Conservation (phyloP, 129 eudicot species). For the Calendula officinalis region DNA sequence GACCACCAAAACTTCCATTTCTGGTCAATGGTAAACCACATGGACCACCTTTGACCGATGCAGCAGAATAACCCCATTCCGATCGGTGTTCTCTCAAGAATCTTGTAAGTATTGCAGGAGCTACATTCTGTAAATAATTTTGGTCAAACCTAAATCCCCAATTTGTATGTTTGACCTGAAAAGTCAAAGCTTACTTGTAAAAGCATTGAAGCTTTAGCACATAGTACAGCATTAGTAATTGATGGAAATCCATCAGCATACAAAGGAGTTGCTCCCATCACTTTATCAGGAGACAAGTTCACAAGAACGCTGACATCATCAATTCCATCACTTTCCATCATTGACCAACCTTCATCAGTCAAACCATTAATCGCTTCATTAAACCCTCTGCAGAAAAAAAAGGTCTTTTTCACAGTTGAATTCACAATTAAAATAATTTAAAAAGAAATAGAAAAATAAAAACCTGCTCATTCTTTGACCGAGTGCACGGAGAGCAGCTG, state of each 20-base stretch:
- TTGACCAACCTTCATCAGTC: slow-evolving; percentile 88
- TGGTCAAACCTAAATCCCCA: background rate
- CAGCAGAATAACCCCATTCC: slow-evolving; percentile 98
- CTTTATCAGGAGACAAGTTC: slow-evolving; percentile 70
- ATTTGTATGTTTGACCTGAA: slow-evolving; percentile 17
- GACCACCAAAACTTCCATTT: slow-evolving; percentile 76
- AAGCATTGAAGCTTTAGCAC: slow-evolving; percentile 96
- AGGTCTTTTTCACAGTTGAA: background rate
- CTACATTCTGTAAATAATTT: slow-evolving; percentile 61
- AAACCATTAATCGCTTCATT: slow-evolving; percentile 92
- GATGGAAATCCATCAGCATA: slow-evolving; percentile 78
- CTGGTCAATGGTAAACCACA: slow-evolving; percentile 68
- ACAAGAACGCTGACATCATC: slow-evolving; percentile 82
- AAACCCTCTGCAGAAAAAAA: slow-evolving; percentile 59
- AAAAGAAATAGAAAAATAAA: background rate
- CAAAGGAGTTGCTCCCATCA: slow-evolving; percentile 56
- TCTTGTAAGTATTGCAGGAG: slow-evolving; percentile 87
- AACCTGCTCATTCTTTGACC: slow-evolving; percentile 91
- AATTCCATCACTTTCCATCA: slow-evolving; percentile 78
- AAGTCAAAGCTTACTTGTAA: slow-evolving; percentile 56
- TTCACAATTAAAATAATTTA: background rate
- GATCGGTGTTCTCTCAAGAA: slow-evolving; percentile 93
- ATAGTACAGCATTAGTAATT: slow-evolving; percentile 61
- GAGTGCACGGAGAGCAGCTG: slow-evolving; percentile 84
- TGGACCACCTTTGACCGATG: slow-evolving; percentile 78